These are phyloP conservation scores for Exidia glandulosa DNA, from an alignment of 768 basidiomycete species.

Conservation along the genomic window DNA sequence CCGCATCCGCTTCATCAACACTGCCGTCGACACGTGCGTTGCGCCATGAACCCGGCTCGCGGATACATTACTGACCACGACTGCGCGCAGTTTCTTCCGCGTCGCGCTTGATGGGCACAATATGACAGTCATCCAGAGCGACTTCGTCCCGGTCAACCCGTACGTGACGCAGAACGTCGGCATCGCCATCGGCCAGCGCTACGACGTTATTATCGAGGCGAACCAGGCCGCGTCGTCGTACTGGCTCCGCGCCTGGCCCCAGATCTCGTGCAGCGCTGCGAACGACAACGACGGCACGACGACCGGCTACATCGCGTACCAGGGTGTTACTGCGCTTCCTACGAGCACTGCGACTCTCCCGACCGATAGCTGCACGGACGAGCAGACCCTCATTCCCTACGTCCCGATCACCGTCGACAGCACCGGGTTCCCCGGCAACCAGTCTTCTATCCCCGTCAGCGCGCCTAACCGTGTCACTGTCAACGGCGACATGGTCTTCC, in stretches of 20 bases:
- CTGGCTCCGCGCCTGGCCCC: not conserved
- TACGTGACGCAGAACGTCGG: not conserved
- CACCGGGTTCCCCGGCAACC: not conserved
- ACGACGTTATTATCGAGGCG: constrained; percentile 2
- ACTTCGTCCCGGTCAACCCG: not conserved
- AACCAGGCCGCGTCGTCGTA: not conserved
- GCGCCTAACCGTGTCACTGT: not conserved
- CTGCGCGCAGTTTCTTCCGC: not conserved
- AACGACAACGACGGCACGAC: not conserved
- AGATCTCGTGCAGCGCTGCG: not conserved
- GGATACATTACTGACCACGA: not conserved
- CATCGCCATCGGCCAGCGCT: constrained; percentile 2
- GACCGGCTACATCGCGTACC: not conserved
- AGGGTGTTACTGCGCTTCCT: not conserved
- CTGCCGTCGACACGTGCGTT: not conserved
- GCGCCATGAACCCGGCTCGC: not conserved
- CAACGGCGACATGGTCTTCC: not conserved
- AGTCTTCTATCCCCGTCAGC: not conserved
- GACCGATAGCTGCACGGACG: not conserved
- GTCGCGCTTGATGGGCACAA: constrained; percentile 1
- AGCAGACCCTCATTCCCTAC: not conserved
- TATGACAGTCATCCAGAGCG: constrained; percentile 3
- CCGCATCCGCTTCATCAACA: constrained; percentile 5
- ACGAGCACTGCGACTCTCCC: not conserved
- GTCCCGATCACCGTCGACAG: not conserved